A percentile compares a stretch with the other conserved stretches of the same genome.
Conservation (phyloP, 441 rosid species). For the Erodium trifolium region DNA sequence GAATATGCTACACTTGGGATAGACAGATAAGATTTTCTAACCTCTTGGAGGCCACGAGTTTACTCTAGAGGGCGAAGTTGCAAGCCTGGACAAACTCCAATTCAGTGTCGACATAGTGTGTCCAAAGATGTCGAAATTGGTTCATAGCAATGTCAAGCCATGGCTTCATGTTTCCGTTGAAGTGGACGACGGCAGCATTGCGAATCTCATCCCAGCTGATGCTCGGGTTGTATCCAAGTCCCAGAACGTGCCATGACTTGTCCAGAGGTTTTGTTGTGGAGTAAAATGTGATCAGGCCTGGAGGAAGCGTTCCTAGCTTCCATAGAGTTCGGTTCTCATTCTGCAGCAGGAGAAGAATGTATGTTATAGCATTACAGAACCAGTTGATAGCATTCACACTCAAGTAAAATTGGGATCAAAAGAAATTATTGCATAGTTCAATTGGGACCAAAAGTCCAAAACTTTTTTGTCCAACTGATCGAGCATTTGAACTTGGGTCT, state of each 20-base stretch:
- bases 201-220: conserved; percentile 72
- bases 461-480: too few relatives aligned
- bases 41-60: too few relatives aligned
- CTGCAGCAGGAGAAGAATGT: conserved; percentile 5
- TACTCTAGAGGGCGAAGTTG: conserved; percentile 71
- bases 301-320: conserved; percentile 66
- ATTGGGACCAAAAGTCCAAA: too few relatives aligned
- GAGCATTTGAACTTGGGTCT: too few relatives aligned
- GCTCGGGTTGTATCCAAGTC: conserved; percentile 72
- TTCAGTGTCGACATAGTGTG: conserved; percentile 75
- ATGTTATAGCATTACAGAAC: background rate
- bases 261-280: conserved; percentile 68
- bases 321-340: conserved; percentile 66
- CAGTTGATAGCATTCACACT: background rate
- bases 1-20: conserved; percentile 9
- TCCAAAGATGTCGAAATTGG: conserved; percentile 77
- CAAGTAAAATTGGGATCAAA: too few relatives aligned
- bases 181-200: conserved; percentile 83
- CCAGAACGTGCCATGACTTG: conserved; percentile 86
- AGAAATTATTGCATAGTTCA: too few relatives aligned
- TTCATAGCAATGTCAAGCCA: conserved; percentile 92
- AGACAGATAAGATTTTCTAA: background rate
- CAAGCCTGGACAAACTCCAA: conserved; percentile 91
- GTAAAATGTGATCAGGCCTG: conserved; percentile 79
- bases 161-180: conserved; percentile 90